Conservation (phyloP, 768 basidiomycete genomes). For the Lactarius sanguifluus region DNA sequence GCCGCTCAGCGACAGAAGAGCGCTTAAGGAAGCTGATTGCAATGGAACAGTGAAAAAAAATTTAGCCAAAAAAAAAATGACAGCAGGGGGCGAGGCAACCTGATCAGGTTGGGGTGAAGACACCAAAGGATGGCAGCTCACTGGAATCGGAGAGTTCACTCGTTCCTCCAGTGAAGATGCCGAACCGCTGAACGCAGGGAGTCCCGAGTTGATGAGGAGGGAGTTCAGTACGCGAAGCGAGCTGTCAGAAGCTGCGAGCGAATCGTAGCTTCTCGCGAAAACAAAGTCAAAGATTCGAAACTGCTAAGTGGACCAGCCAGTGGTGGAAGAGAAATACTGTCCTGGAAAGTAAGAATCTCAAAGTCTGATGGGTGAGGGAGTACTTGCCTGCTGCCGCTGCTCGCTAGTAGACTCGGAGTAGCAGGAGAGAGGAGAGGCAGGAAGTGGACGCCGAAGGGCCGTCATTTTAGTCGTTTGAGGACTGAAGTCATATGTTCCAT, state of each 20-base stretch:
- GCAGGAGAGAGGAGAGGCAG: not conserved
- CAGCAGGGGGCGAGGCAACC: not conserved
- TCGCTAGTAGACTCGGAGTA: conserved; percentile 4
- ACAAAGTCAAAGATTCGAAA: not conserved
- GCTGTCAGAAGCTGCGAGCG: not conserved
- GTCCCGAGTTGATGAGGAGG: conserved; percentile 14
- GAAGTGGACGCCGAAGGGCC: not conserved
- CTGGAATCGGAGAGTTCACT: conserved; percentile 12
- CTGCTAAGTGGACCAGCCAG: not conserved
- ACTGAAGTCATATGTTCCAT: conserved; percentile 21
- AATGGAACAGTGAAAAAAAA: not conserved
- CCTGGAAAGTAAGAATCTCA: not conserved
- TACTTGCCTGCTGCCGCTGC: conserved; percentile 19
- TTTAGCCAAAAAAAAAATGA: too few relatives aligned
- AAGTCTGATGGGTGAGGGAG: not conserved
- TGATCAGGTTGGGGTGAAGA: not conserved
- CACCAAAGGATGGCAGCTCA: not conserved
- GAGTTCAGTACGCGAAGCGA: conserved; percentile 7
- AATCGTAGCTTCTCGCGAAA: conserved; percentile 2
- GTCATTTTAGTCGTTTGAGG: conserved; percentile 25
- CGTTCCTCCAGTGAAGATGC: conserved; percentile 13
- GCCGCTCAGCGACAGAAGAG: conserved; percentile 1
- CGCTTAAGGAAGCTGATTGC: not conserved
- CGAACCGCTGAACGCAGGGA: not conserved
- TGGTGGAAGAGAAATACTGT: conserved; percentile 7